A percentile compares a stretch with the other conserved stretches of the same genome.
Conservation (phyloP, 2,329 filamentous ascomycete genomes). For the Sphaerostilbella broomeana region DNA sequence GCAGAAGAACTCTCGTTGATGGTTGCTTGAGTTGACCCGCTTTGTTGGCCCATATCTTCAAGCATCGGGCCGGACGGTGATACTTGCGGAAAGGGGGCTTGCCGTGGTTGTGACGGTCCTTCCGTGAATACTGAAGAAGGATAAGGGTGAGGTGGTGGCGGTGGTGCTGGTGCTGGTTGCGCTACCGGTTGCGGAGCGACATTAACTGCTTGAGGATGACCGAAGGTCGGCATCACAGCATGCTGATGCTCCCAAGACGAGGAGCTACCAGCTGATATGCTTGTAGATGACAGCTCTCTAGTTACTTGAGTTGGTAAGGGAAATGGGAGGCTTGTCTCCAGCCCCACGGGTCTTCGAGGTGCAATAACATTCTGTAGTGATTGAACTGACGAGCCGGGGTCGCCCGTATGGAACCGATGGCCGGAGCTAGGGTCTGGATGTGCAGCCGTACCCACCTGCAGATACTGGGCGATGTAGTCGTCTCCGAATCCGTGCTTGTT, state of each 20-base stretch:
- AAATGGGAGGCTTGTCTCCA: conserved; percentile 23
- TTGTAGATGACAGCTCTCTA: conserved; percentile 28
- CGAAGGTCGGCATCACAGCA: conserved; percentile 21
- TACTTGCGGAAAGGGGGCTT: background rate
- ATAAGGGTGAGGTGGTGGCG: conserved; percentile 6
- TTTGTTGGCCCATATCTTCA: conserved; percentile 8
- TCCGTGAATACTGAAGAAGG: conserved; percentile 8
- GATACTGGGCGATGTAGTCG: conserved; percentile 42
- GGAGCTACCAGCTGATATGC: conserved; percentile 26
- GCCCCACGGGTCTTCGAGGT: conserved; percentile 28
- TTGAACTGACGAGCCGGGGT: conserved; percentile 23
- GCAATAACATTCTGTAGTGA: conserved; percentile 33
- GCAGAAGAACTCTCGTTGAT: conserved; percentile 5
- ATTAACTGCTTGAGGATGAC: conserved; percentile 17
- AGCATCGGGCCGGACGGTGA: conserved; percentile 5
- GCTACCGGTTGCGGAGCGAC: background rate
- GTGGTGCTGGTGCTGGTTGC: background rate
- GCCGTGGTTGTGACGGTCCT: background rate
- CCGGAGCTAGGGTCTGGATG: conserved; percentile 14
- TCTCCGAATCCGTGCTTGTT: conserved; percentile 51
- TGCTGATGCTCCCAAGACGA: conserved; percentile 29
- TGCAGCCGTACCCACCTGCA: conserved; percentile 21
- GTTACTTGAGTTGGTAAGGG: conserved; percentile 26
- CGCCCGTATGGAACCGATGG: conserved; percentile 17
- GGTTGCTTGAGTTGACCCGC: conserved; percentile 6